A percentile compares a stretch with the other conserved stretches of the same genome.
These are phyloP conservation scores for Coffea humblotiana DNA, from an alignment of 305 asterid species.

Conservation along the genomic window DNA sequence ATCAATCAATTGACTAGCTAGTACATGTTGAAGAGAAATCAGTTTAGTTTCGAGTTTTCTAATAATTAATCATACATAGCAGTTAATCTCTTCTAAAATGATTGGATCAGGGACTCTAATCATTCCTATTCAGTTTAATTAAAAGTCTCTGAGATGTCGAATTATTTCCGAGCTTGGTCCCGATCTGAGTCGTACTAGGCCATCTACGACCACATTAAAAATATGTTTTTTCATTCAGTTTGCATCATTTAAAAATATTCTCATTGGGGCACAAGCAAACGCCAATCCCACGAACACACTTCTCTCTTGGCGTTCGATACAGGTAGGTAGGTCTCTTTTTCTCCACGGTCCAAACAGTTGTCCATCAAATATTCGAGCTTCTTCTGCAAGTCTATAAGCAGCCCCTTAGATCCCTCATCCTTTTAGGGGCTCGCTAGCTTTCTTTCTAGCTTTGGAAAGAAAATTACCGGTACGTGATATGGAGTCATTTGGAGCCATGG, in stretches of 20 bases:
- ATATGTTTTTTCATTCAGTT: neutral
- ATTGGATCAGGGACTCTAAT: constrained; percentile 29
- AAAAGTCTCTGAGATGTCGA: constrained; percentile 28
- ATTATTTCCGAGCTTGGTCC: constrained; percentile 26
- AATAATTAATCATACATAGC: neutral
- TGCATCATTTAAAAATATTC: neutral
- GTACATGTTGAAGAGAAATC: too few relatives aligned
- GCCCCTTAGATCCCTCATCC: neutral
- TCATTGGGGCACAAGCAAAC: neutral
- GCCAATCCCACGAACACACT: neutral
- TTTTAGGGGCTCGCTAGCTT: neutral
- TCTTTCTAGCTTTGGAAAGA: neutral
- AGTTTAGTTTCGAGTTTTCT: neutral
- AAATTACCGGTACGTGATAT: neutral
- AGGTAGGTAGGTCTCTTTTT: constrained; percentile 9
- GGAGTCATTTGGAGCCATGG: constrained; percentile 18
- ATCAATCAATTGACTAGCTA: too few relatives aligned
- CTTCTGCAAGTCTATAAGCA: neutral
- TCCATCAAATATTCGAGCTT: neutral
- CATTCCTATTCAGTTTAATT: constrained; percentile 16
- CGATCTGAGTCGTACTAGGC: constrained; percentile 36
- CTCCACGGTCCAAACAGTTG: neutral
- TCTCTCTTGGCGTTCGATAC: constrained; percentile 12
- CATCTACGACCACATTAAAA: constrained; percentile 13
- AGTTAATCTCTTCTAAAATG: constrained; percentile 35